Conservation (phyloP, 805 yeast genomes). For the Candida ovalis region DNA sequence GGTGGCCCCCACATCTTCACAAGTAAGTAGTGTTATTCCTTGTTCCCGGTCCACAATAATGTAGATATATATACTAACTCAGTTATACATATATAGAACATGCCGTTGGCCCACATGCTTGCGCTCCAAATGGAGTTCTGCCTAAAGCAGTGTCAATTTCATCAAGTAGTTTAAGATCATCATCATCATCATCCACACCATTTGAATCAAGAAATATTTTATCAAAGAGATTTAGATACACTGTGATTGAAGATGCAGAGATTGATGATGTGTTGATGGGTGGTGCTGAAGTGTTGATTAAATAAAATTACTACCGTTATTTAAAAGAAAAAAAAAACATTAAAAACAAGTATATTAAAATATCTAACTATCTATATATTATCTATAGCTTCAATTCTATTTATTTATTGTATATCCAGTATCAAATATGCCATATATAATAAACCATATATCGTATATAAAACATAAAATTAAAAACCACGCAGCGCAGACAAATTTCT, state of each 20-base stretch:
- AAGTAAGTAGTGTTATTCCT: conserved; percentile 34
- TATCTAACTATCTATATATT: too few relatives aligned
- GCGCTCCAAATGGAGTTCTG: conserved; percentile 34
- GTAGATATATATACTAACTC: not conserved
- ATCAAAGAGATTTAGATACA: conserved; percentile 72
- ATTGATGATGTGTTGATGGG: conserved; percentile 77
- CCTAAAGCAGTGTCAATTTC: conserved; percentile 12
- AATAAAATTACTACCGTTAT: too few relatives aligned
- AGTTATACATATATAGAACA: conserved; percentile 12
- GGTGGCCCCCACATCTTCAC: conserved; percentile 69
- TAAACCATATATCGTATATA: too few relatives aligned
- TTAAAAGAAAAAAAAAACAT: too few relatives aligned
- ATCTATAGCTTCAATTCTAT: too few relatives aligned
- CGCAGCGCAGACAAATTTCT: too few relatives aligned
- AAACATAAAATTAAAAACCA: too few relatives aligned
- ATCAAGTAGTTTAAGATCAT: conserved; percentile 1
- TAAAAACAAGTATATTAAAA: too few relatives aligned
- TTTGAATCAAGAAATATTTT: conserved; percentile 57
- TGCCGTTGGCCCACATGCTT: conserved; percentile 31
- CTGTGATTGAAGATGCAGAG: conserved; percentile 59
- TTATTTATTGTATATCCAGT: too few relatives aligned
- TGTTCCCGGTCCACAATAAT: not conserved
- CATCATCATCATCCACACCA: conserved; percentile 7
- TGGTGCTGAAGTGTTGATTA: conserved; percentile 65
- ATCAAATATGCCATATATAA: too few relatives aligned